Base-by-base conservation (phyloP, 805 yeast genomes). In the Candida silvicultrix region DNA sequence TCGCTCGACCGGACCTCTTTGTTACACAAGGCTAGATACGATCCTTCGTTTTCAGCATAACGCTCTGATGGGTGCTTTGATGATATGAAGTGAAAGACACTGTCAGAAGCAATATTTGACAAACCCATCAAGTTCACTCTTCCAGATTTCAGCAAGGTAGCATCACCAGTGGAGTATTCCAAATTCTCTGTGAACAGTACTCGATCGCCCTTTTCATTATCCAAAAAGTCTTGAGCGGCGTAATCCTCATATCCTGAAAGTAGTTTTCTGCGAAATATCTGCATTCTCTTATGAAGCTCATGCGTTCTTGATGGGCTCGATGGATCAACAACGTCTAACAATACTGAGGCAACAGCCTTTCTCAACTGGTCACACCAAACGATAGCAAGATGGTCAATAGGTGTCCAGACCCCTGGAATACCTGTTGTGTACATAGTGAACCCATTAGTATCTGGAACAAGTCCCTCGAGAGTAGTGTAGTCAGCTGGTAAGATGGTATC, bases 281-380 rank as follows among this genome's bases (percentile, higher is more conserved):
- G 46, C 85, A 90, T 81, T 58, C 97, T 70, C 32, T 71, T 65
- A 0, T 57, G 56, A 22, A 86, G 64, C 0, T 79, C 61, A 43
- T 69, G 67, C 0, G 94, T 85, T 53, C 76, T 78, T 10, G 56
- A 43, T 0, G 80, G 68, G 0, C 70, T 60, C 0, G 59, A 51
- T 21, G 62, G 65, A 55, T 88, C 85, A 2, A 79, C 75, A 12
- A 85, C 69, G 28, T 78, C 83, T 41, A 85, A 65, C 34, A 94
- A 58, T 0, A 81, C 68, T 42, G 67, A 66, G 9, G 87, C 83
- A 2, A 92, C 52, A 15, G 73, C 77, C 44, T 75, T 70, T 44
- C 97, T 74, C 35, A 90, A 66, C 62, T 92, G 97, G 49, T 82
- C 86, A 65, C 99, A 92, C 99, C 99, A 92, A 2, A 92, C 96